Conservation (phyloP, 129 eudicot genomes). For the Saposhnikovia divaricata region DNA sequence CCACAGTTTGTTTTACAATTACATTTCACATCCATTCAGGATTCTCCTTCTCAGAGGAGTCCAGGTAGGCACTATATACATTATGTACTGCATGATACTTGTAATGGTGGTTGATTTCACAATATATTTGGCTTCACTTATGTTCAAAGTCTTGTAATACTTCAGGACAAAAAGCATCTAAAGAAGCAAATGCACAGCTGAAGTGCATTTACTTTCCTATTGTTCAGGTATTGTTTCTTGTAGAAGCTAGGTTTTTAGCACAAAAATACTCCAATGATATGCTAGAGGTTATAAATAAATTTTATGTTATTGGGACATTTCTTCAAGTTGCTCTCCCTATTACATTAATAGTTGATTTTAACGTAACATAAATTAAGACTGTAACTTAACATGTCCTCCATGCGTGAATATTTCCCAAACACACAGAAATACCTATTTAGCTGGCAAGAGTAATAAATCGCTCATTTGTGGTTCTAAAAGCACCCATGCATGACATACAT, state of each 20-base stretch:
- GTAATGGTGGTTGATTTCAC: neutral
- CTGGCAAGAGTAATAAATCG: too few species aligned
- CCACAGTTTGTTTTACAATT: constrained; percentile 60
- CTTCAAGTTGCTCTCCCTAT: neutral
- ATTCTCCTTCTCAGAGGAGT: constrained; percentile 16
- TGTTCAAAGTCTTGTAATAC: neutral
- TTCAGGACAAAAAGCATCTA: constrained; percentile 32
- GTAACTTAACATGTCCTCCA: neutral
- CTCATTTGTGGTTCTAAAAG: neutral
- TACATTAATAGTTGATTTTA: neutral
- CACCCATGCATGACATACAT: neutral
- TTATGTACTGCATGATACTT: neutral
- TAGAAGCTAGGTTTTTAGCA: neutral
- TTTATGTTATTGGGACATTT: neutral
- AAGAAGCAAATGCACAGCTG: constrained; percentile 71
- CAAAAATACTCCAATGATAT: neutral
- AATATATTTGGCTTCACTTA: neutral
- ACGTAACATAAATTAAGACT: neutral
- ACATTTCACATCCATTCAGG: constrained; percentile 32
- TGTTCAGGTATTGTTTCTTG: constrained; percentile 30
- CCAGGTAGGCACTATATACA: constrained; percentile 21
- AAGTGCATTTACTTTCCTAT: constrained; percentile 69
- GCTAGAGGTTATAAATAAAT: neutral
- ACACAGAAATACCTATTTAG: too few species aligned
- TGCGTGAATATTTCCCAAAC: too few species aligned